Percentiles rank a stretch among this genome's conserved stretches.
These are phyloP conservation scores for Ophiocordyceps australis DNA, from an alignment of 2,329 filamentous ascomycete species.

Conservation along the genomic window DNA sequence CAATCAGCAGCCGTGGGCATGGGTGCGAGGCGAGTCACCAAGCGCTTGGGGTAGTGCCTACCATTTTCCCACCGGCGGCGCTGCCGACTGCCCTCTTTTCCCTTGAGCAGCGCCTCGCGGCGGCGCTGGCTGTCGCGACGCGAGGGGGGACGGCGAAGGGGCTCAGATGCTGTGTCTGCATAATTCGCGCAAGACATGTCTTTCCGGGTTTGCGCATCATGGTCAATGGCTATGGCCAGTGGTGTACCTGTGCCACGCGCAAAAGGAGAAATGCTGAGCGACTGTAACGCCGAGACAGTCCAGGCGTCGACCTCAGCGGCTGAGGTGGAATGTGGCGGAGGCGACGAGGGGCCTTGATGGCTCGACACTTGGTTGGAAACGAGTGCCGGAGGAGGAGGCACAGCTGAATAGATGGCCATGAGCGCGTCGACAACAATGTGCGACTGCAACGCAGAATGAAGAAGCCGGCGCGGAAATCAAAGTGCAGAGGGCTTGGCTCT, in stretches of 20 bases:
- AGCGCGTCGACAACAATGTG: no score
- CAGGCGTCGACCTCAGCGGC: conserved; percentile 46
- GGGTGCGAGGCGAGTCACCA: background rate
- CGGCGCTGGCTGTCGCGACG: conserved; percentile 35
- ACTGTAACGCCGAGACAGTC: conserved; percentile 40
- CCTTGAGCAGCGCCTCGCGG: conserved; percentile 65
- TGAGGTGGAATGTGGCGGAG: conserved; percentile 7
- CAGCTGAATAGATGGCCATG: conserved; percentile 34
- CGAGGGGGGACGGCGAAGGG: conserved; percentile 25
- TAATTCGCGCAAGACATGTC: no score
- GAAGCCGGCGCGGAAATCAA: no score
- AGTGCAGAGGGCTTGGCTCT: no score
- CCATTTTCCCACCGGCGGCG: conserved; percentile 91
- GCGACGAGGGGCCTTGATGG: no score
- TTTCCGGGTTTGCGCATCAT: no score
- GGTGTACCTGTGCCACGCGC: conserved; percentile 43
- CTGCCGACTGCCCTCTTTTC: conserved; percentile 77
- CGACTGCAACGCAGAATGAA: no score
- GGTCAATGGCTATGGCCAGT: conserved; percentile 63
- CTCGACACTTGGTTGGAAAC: conserved; percentile 5
- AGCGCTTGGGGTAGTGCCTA: no score
- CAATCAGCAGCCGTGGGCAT: background rate
- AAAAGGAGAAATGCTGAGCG: conserved; percentile 32
- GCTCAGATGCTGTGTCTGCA: conserved; percentile 6
- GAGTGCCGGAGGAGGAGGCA: conserved; percentile 24